Conservation (phyloP, 768 basidiomycete genomes). For the Russula sp. region DNA sequence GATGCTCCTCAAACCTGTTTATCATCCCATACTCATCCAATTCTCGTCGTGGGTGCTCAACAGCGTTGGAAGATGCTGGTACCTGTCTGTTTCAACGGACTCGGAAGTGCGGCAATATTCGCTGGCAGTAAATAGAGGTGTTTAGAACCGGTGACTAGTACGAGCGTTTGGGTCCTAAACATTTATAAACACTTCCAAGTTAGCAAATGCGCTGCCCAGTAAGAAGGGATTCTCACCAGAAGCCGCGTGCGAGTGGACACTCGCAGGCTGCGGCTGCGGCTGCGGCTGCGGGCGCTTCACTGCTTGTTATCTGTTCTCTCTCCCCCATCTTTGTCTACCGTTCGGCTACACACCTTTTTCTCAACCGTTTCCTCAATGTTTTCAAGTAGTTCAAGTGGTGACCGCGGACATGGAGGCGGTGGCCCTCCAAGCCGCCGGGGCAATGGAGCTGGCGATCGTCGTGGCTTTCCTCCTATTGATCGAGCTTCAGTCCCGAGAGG, state of each 20-base stretch:
- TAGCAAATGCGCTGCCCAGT: too few relatives aligned
- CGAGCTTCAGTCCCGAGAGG: slow-evolving; percentile 18
- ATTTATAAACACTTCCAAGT: too few relatives aligned
- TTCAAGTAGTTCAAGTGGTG: neutral
- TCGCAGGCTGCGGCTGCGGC: neutral
- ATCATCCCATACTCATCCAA: too few relatives aligned
- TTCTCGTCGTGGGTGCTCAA: too few relatives aligned
- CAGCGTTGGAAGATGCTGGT: neutral
- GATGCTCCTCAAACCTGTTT: too few relatives aligned
- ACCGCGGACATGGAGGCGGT: neutral
- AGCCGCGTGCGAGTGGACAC: neutral
- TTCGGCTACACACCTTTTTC: neutral
- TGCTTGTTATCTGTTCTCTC: neutral
- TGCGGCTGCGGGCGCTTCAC: neutral
- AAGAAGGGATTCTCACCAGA: neutral
- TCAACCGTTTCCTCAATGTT: neutral
- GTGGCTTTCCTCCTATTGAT: neutral
- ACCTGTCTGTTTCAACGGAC: neutral
- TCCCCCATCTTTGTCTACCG: neutral
- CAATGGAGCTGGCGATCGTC: slow-evolving; percentile 13
- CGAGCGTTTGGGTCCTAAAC: too few relatives aligned
- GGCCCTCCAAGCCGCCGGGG: neutral
- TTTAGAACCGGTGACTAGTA: too few relatives aligned
- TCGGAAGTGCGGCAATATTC: neutral
- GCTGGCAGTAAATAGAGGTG: too few relatives aligned